Base-by-base conservation (phyloP, 306 rosid genomes). In the Cucurbita moschata region DNA sequence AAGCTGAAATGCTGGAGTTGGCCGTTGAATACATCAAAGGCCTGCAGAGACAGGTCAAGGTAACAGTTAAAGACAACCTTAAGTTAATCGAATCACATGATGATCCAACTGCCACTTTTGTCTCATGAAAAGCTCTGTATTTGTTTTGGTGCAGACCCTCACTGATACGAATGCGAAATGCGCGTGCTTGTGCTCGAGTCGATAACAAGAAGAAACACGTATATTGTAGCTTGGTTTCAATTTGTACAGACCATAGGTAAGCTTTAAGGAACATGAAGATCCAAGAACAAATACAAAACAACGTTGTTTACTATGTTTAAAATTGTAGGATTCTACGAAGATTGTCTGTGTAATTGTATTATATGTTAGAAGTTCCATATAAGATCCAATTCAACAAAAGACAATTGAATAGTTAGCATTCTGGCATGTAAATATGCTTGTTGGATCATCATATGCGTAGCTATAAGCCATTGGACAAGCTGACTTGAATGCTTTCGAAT, bases 1-100 rank as follows among this genome's bases (percentile, higher is more conserved):
- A 91, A 59, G 91, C 98, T 66, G 97, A 93, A 15, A 90, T 83
- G 98, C 80, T 93, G 75, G 98, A 90, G 61, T 79, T 77, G 81
- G 90, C 89, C 9, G 89, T 83, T 66, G 94, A 86, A 58, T 80
- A 83, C 85, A 93, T 93, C 67, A 90, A 86, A 80, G 90, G 82
- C 72, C 85, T 93, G 63, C 97, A 90, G 79, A 84, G 82, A 76
- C 85, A 88, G 76, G 90, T 93, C 19, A 57, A 93, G 98, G 98
- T 23, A 49, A 47, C 13, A 14, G 6, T 44, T 62, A 65, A 69
- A 6, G 38, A 16, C 8, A 9, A 73, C 8, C 49, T 47, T 42
- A 23, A 60, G 42, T 35, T 42, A 1, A 64, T 40, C 71, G n/a
- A 66, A 46, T 37, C 58, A 13, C 54, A 37, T 68, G 78, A 57